A percentile compares a stretch with the other conserved stretches of the same genome.
These are phyloP conservation scores for Aspergillus calidoustus DNA, from an alignment of 2,329 filamentous ascomycete species.

Conservation along the genomic window DNA sequence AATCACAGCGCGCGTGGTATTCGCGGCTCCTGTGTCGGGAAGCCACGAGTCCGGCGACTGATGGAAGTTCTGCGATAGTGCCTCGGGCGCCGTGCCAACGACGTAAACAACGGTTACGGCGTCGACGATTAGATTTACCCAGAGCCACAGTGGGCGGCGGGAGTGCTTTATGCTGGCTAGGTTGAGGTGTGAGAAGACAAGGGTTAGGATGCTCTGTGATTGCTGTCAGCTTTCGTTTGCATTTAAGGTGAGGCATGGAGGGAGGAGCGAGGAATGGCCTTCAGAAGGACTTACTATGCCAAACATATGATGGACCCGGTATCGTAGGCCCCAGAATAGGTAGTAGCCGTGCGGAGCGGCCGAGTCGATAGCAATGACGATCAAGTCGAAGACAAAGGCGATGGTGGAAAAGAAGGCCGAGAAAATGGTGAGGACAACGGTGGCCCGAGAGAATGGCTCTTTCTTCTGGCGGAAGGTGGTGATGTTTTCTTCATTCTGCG, in stretches of 20 bases:
- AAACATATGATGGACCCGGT: neutral
- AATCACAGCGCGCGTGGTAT: neutral
- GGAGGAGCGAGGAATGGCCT: neutral
- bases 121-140: conserved; percentile 9
- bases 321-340: conserved; percentile 2
- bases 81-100: neutral
- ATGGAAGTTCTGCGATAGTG: conserved; percentile 1
- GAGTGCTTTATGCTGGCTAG: conserved; percentile 3
- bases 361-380: neutral
- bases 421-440: conserved; percentile 1
- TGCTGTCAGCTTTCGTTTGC: neutral
- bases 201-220: conserved; percentile 5
- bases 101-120: conserved; percentile 2
- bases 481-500: neutral
- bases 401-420: neutral
- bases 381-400: neutral
- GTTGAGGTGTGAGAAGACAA: conserved; percentile 9
- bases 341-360: conserved; percentile 3
- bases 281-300: neutral
- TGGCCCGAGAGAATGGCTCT: neutral
- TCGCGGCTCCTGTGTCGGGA: conserved; percentile 5
- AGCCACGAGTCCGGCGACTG: conserved; percentile 9
- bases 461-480: neutral
- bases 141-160: conserved; percentile 6
- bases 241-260: neutral